Conservation (phyloP, 1,139 yeast species). For the Diutina neorugosa region DNA sequence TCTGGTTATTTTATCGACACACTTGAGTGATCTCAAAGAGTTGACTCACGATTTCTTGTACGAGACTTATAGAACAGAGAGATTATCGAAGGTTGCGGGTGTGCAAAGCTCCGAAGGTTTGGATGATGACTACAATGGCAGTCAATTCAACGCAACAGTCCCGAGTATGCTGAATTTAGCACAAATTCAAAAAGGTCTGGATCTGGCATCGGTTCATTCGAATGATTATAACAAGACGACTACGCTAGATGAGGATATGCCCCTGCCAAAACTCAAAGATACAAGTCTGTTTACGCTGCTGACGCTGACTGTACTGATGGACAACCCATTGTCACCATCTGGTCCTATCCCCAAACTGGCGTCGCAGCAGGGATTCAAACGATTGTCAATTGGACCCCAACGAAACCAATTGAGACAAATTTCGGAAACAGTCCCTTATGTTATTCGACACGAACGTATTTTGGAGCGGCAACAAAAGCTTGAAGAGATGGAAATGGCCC, state of each 20-base stretch:
- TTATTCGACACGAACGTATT: slow-evolving; percentile 62
- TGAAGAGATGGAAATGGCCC: slow-evolving; percentile 67
- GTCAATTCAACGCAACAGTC: slow-evolving; percentile 27
- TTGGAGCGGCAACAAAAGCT: slow-evolving; percentile 65
- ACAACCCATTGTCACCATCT: neutral
- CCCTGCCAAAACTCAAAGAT: slow-evolving; percentile 21
- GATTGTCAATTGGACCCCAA: slow-evolving; percentile 48
- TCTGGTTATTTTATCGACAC: slow-evolving; percentile 81
- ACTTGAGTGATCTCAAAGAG: slow-evolving; percentile 85
- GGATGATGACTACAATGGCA: slow-evolving; percentile 17
- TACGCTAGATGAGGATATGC: slow-evolving; percentile 17
- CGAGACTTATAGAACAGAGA: slow-evolving; percentile 87
- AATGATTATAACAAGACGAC: slow-evolving; percentile 13
- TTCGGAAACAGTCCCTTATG: slow-evolving; percentile 74
- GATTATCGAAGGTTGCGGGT: slow-evolving; percentile 48
- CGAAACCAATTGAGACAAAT: slow-evolving; percentile 62
- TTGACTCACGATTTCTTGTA: slow-evolving; percentile 85
- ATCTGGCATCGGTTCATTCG: slow-evolving; percentile 12
- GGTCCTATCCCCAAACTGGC: neutral
- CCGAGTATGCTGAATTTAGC: slow-evolving; percentile 60
- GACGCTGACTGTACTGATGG: slow-evolving; percentile 6
- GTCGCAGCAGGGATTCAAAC: slow-evolving; percentile 25
- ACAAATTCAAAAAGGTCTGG: slow-evolving; percentile 21
- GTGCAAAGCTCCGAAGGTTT: slow-evolving; percentile 10
- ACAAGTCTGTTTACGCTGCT: slow-evolving; percentile 20